Conservation (phyloP, 768 basidiomycete genomes). For the Rhizopogon salebrosus region DNA sequence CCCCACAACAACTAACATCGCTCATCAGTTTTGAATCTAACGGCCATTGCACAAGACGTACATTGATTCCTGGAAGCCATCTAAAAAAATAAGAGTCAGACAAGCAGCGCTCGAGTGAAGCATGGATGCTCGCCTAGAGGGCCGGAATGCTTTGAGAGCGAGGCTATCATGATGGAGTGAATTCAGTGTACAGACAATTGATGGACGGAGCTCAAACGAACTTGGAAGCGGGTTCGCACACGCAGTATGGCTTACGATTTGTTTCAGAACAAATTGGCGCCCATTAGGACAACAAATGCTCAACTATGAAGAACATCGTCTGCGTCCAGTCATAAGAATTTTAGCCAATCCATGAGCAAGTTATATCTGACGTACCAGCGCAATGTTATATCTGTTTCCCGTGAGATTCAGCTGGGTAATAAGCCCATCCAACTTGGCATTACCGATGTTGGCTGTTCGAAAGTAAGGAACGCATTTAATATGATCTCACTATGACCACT, state of each 20-base stretch:
- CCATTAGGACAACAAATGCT: slow-evolving; percentile 12
- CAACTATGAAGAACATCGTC: slow-evolving; percentile 58
- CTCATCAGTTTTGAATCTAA: not conserved
- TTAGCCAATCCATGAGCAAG: too few species aligned
- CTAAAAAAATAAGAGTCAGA: slow-evolving; percentile 14
- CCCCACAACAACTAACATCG: slow-evolving; percentile 54
- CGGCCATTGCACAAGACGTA: slow-evolving; percentile 23
- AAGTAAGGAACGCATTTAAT: not conserved
- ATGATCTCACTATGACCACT: not conserved
- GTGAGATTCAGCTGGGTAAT: slow-evolving; percentile 46
- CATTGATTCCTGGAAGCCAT: slow-evolving; percentile 66
- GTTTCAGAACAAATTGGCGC: not conserved
- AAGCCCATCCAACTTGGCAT: slow-evolving; percentile 60
- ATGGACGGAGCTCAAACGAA: slow-evolving; percentile 17
- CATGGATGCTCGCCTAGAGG: slow-evolving; percentile 42
- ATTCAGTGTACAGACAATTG: not conserved
- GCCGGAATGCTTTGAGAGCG: slow-evolving; percentile 58
- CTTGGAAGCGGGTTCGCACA: slow-evolving; percentile 65
- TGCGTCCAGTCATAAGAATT: too few species aligned
- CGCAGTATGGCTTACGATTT: slow-evolving; percentile 10
- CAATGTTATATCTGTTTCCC: slow-evolving; percentile 59
- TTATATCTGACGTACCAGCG: slow-evolving; percentile 43
- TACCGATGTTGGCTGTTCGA: slow-evolving; percentile 30
- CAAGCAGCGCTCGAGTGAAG: slow-evolving; percentile 24
- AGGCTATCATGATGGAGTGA: slow-evolving; percentile 8